Conservation (phyloP, 371 early-diverging fungal genomes). For the Apophysomyces elegans region DNA sequence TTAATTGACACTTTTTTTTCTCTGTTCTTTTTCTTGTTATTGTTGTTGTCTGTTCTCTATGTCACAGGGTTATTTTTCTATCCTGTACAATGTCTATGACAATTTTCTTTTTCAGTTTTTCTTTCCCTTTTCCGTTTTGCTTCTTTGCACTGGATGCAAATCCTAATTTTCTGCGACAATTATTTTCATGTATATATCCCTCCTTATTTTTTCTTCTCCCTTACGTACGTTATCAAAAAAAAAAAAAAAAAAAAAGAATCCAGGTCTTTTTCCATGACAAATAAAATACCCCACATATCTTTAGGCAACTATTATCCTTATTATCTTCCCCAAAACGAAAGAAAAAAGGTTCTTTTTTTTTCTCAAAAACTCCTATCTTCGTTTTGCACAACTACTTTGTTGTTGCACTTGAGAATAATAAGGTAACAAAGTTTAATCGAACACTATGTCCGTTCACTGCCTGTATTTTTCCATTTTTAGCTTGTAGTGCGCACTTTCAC, state of each 20-base stretch:
- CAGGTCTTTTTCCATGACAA: constrained; percentile 1
- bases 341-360: not conserved
- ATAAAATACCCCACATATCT: constrained; percentile 2
- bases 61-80: constrained; percentile 2
- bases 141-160: constrained; percentile 10
- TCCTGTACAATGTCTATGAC: constrained; percentile 4
- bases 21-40: not conserved
- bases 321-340: not conserved
- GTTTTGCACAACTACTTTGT: not conserved
- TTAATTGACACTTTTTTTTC: not conserved
- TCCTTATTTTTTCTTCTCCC: constrained; percentile 1
- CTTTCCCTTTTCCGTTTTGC: not conserved
- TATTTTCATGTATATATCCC: constrained; percentile 10
- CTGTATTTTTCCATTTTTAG: constrained; percentile 8
- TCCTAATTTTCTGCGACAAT: not conserved
- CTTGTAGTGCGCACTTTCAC: not conserved
- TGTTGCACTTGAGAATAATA: not conserved
- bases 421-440: constrained; percentile 7
- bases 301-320: constrained; percentile 4
- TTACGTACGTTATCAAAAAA: not conserved
- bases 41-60: constrained; percentile 8
- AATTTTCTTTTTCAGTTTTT: not conserved
- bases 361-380: not conserved
- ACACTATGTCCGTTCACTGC: constrained; percentile 5
- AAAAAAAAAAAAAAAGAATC: constrained; percentile 10